phyloP scores from a whole-genome alignment of 129 eudicot species.

The Glebionis coronaria region DNA sequence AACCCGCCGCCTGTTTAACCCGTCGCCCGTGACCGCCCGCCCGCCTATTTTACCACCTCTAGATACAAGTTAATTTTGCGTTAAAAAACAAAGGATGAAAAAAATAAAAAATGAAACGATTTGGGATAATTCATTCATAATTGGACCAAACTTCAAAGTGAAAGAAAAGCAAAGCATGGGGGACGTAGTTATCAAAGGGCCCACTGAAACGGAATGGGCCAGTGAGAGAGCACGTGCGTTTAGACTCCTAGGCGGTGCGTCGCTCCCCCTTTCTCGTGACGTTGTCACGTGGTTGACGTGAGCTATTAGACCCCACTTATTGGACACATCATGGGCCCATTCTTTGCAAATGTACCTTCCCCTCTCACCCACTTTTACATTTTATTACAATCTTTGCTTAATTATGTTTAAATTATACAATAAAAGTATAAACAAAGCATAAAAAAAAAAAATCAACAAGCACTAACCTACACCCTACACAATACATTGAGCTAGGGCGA shows the following conservation, averaged over 20 bases:
- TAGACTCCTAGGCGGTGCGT: conserved; percentile 34
- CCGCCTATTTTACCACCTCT: no score
- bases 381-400: neutral
- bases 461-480: no score
- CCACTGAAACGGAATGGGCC: conserved; percentile 31
- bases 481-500: no score
- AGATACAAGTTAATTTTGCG: no score
- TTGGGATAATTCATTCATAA: conserved; percentile 10
- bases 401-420: neutral
- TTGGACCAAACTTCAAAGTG: conserved; percentile 29
- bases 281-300: conserved; percentile 40
- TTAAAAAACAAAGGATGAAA: neutral
- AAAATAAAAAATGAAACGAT: neutral
- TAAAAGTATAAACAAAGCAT: no score
- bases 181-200: conserved; percentile 17
- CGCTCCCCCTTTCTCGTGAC: conserved; percentile 34
- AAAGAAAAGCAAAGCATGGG: conserved; percentile 21
- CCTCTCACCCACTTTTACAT: conserved; percentile 10
- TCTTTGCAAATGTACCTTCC: neutral
- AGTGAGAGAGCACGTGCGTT: conserved; percentile 35
- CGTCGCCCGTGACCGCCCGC: no score
- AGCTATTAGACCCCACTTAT: conserved; percentile 16
- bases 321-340: conserved; percentile 17
- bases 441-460: no score
- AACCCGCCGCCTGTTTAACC: no score